Conservation (phyloP, 1,139 yeast species). For the Kodamaea ohmeri region DNA sequence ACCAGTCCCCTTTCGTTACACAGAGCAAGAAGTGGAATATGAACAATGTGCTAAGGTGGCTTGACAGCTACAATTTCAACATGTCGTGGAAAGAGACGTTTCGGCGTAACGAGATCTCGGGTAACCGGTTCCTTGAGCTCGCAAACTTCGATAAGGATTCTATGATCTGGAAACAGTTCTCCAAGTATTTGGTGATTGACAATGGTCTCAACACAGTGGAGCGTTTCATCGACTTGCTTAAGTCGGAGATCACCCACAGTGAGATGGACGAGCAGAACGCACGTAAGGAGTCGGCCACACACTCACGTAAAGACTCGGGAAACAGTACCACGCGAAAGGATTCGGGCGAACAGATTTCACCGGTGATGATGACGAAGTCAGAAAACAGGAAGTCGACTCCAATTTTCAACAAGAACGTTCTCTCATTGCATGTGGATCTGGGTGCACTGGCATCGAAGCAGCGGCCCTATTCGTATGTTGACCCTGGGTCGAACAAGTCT, state of each 20-base stretch:
- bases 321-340: too few relatives aligned
- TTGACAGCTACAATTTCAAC: slow-evolving; percentile 64
- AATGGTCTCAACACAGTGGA: slow-evolving; percentile 50
- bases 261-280: slow-evolving; percentile 14
- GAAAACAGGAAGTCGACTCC: slow-evolving; percentile 38
- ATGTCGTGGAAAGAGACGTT: slow-evolving; percentile 70
- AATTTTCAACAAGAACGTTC: slow-evolving; percentile 23
- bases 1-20: slow-evolving; percentile 25
- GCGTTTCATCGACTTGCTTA: slow-evolving; percentile 47
- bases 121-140: slow-evolving; percentile 63
- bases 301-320: slow-evolving; percentile 22
- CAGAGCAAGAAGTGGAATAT: slow-evolving; percentile 57
- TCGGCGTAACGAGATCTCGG: slow-evolving; percentile 55
- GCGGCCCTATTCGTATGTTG: slow-evolving; percentile 58
- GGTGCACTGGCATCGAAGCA: slow-evolving; percentile 24
- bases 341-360: slow-evolving; percentile 20
- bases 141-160: slow-evolving; percentile 62
- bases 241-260: slow-evolving; percentile 20
- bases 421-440: slow-evolving; percentile 14
- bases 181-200: slow-evolving; percentile 33
- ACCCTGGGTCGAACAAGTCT: slow-evolving; percentile 28
- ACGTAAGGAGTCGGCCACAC: too few relatives aligned
- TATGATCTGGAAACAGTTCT: slow-evolving; percentile 48
- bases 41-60: slow-evolving; percentile 65
- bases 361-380: slow-evolving; percentile 17